Evolutionary conservation across 2,329 filamentous ascomycete species (phyloP), one percentile per base, ranked within the genome.

Genomic region (Bimuria novae-zelandiae): DNA sequence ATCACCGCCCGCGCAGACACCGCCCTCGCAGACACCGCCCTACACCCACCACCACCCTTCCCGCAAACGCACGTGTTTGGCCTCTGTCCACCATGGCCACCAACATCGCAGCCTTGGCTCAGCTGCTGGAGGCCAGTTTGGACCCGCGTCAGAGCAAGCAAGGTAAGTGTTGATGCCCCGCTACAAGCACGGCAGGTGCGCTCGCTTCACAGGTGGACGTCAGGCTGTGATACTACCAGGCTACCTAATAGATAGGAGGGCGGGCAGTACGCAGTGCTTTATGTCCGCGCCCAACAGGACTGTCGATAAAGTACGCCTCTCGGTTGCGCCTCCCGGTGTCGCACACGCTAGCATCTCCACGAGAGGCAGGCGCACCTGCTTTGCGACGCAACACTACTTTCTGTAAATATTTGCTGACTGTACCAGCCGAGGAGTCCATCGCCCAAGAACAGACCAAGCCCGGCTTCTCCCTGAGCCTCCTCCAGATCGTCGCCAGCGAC

Each of bases 111-210:
- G 76, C 78, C 61, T 78, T 97, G 74, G 89, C 91, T 59, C 86
- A 91, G 81, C 83, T 97, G 75, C 86, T 99, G 60, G 85, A 95
- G 76, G 90, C 91, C 67, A 97, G 92, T 67, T 84, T 97, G 68
- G 90, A 97, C 76, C 91, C 91, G 16, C 80, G 84, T 59, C 87
- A 93, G 75, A 91, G 93, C 76, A 92, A 91, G 76, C 89, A 95
- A 87, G 93, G 93, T 93, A 79, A 61, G 79, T 53, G 44, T 33
- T 45, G 17, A 42, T 48, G 45, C 30, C 52, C 25, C 47, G 17
- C 45, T 21, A 17, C 27, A 12, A 12, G n/a, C n/a, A n/a, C n/a
- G n/a, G n/a, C n/a, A n/a, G n/a, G n/a, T n/a, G n/a, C n/a, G n/a
- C n/a, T n/a, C n/a, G n/a, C n/a, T n/a, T n/a, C n/a, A n/a, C n/a